Evolutionary conservation across 148 eudicot genomes (phyloP), one percentile per base, ranked within the genome.

Genomic region (Vaccinium darrowii): DNA sequence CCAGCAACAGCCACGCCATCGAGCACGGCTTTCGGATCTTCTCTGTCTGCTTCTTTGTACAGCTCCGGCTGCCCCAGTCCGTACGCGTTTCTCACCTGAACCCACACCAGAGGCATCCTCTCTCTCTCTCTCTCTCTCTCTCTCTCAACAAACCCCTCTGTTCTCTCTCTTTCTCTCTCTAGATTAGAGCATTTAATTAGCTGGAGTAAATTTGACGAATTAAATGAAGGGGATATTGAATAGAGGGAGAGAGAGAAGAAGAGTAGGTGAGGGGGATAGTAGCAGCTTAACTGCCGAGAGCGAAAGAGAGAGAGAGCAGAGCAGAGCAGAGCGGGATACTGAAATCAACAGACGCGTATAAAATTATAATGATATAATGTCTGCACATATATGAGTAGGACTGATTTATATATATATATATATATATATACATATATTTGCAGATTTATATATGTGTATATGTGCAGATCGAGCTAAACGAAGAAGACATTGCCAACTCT

Each of bases 1-100:
- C 98, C 99, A 71, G 98, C 93, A 53, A 97, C 99, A 27, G 98
- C 93, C 5, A 97, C 94, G 13, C 98, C 99, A 72, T 95, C 92
- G 53, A 97, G 96, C 80, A 94, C 84, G 71, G 90, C 94, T 86
- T 93, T 97, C 0, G 99, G 96, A 90, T 97, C 99, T 81, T 97
- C 99, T 84, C 79, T 84, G 78, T 88, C 52, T 51, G 85, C 92
- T 16, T 88, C 92, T 67, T 81, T 88, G 83, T 93, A 97, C 33
- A 97, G 86, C 92, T 95, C 96, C 79, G 90, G 84, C 18, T 82
- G 88, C 77, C 98, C 99, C 81, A 94, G 86, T 1, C 91, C 91
- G 86, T 94, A 97, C 94, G 91, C 96, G 85, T 97, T 97, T 86
- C 92, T 91, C 87, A 97, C 92, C 84, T 85, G 87, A 71, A 89